Evolutionary conservation across 2,329 filamentous ascomycete genomes (phyloP).

Genomic region (Botryotinia narcissicola): DNA sequence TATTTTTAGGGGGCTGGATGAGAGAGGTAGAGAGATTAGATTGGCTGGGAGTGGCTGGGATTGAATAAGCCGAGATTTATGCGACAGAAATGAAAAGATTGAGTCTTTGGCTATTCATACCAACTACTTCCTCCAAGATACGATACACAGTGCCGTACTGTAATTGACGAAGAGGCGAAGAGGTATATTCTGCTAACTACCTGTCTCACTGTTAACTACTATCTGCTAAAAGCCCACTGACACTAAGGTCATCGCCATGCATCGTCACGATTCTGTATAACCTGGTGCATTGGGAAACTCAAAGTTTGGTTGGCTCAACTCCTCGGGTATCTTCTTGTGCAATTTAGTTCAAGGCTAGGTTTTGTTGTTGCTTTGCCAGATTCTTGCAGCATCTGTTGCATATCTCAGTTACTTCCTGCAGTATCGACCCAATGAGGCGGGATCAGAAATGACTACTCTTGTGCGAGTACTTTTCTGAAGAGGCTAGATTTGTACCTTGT

Average conservation of each 20-base stretch:
- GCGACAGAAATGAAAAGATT: background rate
- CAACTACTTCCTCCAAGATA: background rate
- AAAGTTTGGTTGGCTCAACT: background rate
- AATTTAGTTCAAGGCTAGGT: background rate
- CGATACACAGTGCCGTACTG: background rate
- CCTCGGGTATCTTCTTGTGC: background rate
- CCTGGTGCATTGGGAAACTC: background rate
- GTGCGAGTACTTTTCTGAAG: background rate
- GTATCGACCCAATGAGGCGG: background rate
- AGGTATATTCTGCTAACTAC: background rate
- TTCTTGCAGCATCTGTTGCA: conserved; percentile 14
- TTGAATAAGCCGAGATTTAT: background rate
- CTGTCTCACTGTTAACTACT: background rate
- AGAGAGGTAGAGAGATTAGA: background rate
- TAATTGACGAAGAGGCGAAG: background rate
- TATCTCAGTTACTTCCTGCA: background rate
- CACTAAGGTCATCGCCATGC: background rate
- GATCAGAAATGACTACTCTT: background rate
- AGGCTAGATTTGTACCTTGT: background rate
- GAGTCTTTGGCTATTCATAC: background rate
- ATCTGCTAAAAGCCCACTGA: background rate
- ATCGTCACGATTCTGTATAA: background rate
- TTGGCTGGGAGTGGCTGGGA: conserved; percentile 2
- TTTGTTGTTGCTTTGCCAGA: background rate
- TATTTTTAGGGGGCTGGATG: conserved; percentile 5